Evolutionary conservation across 495 filamentous ascomycete genomes (phyloP).

Genomic region (Aspergillus cristatus): DNA sequence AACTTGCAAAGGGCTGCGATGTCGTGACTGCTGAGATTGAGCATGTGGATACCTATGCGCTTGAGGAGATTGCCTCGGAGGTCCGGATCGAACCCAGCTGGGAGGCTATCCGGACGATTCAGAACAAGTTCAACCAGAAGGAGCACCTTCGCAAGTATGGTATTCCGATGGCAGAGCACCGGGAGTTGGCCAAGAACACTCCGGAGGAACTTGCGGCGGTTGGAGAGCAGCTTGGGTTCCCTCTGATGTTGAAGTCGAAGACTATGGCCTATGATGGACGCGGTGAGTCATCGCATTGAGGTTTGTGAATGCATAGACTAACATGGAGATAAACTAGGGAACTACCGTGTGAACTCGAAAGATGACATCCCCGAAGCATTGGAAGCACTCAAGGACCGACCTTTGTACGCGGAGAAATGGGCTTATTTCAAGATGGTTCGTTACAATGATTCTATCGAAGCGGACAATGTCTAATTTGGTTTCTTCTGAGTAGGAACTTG

Average conservation of each 20-base stretch:
- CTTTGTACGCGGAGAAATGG: conserved; percentile 88
- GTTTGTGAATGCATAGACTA: neutral
- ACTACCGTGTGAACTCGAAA: conserved; percentile 62
- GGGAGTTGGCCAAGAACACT: conserved; percentile 45
- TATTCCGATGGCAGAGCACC: conserved; percentile 64
- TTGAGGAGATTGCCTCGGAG: conserved; percentile 68
- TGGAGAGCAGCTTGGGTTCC: conserved; percentile 62
- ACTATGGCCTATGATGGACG: conserved; percentile 92
- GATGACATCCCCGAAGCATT: conserved; percentile 62
- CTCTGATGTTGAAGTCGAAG: conserved; percentile 90
- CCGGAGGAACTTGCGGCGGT: conserved; percentile 53
- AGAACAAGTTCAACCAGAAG: conserved; percentile 95
- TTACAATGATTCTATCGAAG: neutral
- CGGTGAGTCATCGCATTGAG: conserved; percentile 26
- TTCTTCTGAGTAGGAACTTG: conserved; percentile 69
- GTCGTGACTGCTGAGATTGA: conserved; percentile 96
- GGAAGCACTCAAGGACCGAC: conserved; percentile 56
- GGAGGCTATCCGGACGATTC: conserved; percentile 82
- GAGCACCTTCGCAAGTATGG: conserved; percentile 57
- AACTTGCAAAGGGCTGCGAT: conserved; percentile 69
- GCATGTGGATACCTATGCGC: conserved; percentile 87
- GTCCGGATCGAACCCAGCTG: conserved; percentile 73
- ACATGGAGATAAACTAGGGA: conserved; percentile 37
- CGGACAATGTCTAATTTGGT: neutral
- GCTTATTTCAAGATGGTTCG: conserved; percentile 62